Evolutionary conservation across 2,329 filamentous ascomycete genomes (phyloP), one percentile per base, ranked within the genome.

Genomic region (Trichoderma polysporum): DNA sequence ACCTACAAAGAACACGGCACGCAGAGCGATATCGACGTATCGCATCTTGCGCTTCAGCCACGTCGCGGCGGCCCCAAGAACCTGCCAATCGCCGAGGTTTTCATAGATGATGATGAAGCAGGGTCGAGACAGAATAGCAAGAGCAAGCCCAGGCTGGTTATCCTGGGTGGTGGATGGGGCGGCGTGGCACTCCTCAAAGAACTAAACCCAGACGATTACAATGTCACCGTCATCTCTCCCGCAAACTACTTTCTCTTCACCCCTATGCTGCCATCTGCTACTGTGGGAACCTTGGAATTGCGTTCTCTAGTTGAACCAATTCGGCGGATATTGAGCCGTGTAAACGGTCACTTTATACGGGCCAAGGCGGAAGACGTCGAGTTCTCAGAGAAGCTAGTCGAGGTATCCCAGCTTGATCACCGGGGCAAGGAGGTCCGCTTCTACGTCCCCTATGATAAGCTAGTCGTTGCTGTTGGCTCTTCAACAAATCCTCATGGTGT

Each of bases 211-310:
- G 92, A 94, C 13, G 92, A 97, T 73, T 99, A 97, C 76, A 94
- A 99, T 78, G 90, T 99, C 71, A 98, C 94, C 4, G 91, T 99
- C 45, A 90, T 99, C 50, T 97, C 93, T 13, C 94, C 95, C 0
- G 91, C 91, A 39, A 98, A 98, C 74, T 97, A 98, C 81, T 99
- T 99, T 80, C 82, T 99, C 35, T 99, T 99, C 79, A 99, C 95
- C 2, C 95, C 95, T 0, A 98, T 99, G 94, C 84, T 99, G 50
- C 95, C 95, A 1, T 97, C 93, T 37, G 96, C 95, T 8, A 99
- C 96, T 0, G 95, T 99, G 6, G 96, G 96, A 13, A 99, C 95
- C 0, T 83, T 99, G 35, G 94, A 97, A 75, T 82, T 98, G 74
- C 86, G 94, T 70, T 97, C 93, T 58, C 83, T 99, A 67, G 93